phyloP scores from a whole-genome alignment of 2,329 filamentous ascomycete genomes.

The Apiospora marii region DNA sequence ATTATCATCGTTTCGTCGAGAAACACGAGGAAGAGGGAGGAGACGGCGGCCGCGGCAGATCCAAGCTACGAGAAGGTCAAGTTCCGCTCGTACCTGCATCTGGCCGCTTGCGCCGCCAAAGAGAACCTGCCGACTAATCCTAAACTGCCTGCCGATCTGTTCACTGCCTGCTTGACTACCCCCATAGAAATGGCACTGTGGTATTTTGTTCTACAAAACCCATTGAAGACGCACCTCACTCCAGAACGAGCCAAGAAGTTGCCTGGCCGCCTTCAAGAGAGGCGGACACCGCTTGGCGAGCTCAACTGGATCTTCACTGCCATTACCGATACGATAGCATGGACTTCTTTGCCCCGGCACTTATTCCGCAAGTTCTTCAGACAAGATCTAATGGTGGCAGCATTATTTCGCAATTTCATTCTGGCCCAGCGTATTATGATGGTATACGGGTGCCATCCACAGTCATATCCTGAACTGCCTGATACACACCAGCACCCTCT shows the following conservation, averaged over 20 bases:
- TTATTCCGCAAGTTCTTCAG: conserved; percentile 97
- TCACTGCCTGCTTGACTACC: conserved; percentile 94
- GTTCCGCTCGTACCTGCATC: conserved; percentile 78
- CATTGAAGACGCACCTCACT: conserved; percentile 71
- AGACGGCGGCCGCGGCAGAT: conserved; percentile 77
- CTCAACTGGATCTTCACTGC: conserved; percentile 99
- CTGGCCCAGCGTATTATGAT: conserved; percentile 95
- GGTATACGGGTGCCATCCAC: conserved; percentile 93
- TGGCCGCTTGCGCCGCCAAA: conserved; percentile 88
- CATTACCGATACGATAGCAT: conserved; percentile 98
- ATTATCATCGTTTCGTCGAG: conserved; percentile 92
- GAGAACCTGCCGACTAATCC: conserved; percentile 97
- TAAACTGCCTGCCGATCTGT: conserved; percentile 89
- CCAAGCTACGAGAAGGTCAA: conserved; percentile 83
- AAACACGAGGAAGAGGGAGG: conserved; percentile 91
- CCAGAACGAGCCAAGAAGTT: conserved; percentile 88
- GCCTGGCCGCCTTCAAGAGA: conserved; percentile 89
- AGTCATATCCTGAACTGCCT: conserved; percentile 90
- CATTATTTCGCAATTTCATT: conserved; percentile 94
- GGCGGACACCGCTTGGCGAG: conserved; percentile 91
- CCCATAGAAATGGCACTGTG: conserved; percentile 97
- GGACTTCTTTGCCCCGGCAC: conserved; percentile 90
- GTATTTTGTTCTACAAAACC: conserved; percentile 96
- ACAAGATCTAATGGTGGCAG: conserved; percentile 98
- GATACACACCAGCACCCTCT: conserved; percentile 94